Conservation (phyloP, 2,329 filamentous ascomycete species). For the Epichloe glyceriae region DNA sequence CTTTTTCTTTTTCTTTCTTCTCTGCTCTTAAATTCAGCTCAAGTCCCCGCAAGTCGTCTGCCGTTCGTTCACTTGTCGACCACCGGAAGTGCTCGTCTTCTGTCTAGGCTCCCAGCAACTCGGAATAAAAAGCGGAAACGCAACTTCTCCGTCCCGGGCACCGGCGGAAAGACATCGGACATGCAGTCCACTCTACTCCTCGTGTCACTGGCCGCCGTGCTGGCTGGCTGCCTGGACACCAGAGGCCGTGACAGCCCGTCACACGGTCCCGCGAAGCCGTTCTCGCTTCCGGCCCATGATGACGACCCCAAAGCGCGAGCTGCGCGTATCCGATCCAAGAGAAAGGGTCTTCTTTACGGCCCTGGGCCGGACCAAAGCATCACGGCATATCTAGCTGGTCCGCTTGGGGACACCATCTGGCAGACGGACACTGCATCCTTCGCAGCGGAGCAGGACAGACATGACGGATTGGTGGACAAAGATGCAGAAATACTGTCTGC, state of each 20-base stretch:
- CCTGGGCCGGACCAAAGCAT: background rate
- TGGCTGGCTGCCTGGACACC: background rate
- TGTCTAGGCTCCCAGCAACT: no score
- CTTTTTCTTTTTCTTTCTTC: no score
- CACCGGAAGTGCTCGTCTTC: no score
- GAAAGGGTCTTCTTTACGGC: constrained; percentile 1
- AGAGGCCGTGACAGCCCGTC: no score
- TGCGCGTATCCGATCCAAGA: background rate
- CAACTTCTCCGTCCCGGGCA: no score
- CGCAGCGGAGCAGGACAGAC: background rate
- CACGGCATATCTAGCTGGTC: constrained; percentile 1
- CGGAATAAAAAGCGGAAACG: no score
- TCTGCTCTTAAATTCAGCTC: no score
- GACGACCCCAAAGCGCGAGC: background rate
- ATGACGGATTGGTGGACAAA: background rate
- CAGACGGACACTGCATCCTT: background rate
- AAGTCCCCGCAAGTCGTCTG: no score
- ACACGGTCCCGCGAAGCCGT: background rate
- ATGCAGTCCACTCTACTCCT: background rate
- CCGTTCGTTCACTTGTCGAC: no score
- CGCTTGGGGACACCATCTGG: constrained; percentile 1
- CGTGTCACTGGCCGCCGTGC: background rate
- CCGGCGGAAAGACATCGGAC: no score
- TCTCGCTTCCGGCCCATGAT: background rate
- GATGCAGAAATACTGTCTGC: background rate